Evolutionary conservation across 495 filamentous ascomycete species (phyloP).

Genomic region (Aspergillus cristatus): DNA sequence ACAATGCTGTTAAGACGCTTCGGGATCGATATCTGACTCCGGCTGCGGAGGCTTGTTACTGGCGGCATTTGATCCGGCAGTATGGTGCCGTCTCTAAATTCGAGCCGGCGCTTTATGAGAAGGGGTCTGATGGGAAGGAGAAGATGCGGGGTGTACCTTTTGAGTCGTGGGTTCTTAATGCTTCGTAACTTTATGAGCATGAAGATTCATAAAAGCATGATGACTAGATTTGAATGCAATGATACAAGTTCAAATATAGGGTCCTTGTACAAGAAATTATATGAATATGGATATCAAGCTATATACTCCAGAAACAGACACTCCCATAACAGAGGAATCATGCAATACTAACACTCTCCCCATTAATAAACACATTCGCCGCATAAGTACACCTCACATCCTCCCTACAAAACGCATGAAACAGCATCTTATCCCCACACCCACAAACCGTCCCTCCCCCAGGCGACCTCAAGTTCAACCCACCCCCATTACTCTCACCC

Average conservation of each 20-base stretch:
- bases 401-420: conserved; percentile 41
- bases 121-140: conserved; percentile 17
- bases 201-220: no score
- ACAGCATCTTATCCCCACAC: conserved; percentile 38
- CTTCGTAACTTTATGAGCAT: no score
- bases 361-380: conserved; percentile 23
- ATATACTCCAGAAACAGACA: no score
- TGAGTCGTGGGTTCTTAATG: conserved; percentile 30
- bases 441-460: conserved; percentile 42
- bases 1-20: conserved; percentile 45
- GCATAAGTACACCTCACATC: conserved; percentile 29
- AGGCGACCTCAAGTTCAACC: conserved; percentile 38
- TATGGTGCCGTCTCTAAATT: conserved; percentile 39
- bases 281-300: no score
- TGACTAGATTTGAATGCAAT: no score
- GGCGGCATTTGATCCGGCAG: conserved; percentile 42
- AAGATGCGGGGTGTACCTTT: conserved; percentile 25
- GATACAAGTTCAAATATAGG: no score
- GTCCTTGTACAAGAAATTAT: no score
- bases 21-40: conserved; percentile 51
- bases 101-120: conserved; percentile 27
- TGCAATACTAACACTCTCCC: conserved; percentile 14
- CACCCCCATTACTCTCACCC: conserved; percentile 22
- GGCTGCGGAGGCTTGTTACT: conserved; percentile 53
- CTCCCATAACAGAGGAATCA: no score